These are phyloP conservation scores for Trapa bicornis DNA, from an alignment of 345 rosid genomes.

Conservation along the genomic window DNA sequence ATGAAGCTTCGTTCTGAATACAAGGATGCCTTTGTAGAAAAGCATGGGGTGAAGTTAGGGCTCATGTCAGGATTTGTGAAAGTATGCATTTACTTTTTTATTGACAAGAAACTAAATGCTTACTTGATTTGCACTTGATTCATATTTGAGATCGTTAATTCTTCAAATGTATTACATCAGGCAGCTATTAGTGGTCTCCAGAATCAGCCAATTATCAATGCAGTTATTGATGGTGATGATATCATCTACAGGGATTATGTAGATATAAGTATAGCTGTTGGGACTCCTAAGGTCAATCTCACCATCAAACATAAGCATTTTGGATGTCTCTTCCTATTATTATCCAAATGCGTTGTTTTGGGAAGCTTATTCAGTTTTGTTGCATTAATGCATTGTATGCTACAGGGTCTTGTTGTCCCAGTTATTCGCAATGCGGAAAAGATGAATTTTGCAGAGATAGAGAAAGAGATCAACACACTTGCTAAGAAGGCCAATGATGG, in stretches of 20 bases:
- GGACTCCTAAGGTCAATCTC: conserved; percentile 59
- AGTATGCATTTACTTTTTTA: conserved; percentile 14
- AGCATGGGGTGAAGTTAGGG: conserved; percentile 97
- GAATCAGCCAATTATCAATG: conserved; percentile 90
- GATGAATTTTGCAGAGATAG: conserved; percentile 65
- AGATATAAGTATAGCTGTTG: conserved; percentile 91
- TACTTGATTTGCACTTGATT: background rate
- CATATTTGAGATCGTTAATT: background rate
- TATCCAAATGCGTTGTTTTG: background rate
- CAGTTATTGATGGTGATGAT: conserved; percentile 98
- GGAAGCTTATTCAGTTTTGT: background rate
- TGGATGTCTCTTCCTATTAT: background rate
- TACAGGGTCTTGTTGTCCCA: conserved; percentile 82
- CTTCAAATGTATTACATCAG: conserved; percentile 22
- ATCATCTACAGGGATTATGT: conserved; percentile 91
- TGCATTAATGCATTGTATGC: background rate
- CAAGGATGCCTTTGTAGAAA: conserved; percentile 91
- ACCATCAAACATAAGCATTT: background rate
- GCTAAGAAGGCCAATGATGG: conserved; percentile 92
- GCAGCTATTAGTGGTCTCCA: conserved; percentile 95
- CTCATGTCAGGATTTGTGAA: conserved; percentile 97
- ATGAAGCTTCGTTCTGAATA: conserved; percentile 96
- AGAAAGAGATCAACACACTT: conserved; percentile 75
- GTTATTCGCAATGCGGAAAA: conserved; percentile 50
- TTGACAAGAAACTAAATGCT: background rate